Conservation (phyloP, 768 basidiomycete genomes). For the Cyclocybe cylindracea region DNA sequence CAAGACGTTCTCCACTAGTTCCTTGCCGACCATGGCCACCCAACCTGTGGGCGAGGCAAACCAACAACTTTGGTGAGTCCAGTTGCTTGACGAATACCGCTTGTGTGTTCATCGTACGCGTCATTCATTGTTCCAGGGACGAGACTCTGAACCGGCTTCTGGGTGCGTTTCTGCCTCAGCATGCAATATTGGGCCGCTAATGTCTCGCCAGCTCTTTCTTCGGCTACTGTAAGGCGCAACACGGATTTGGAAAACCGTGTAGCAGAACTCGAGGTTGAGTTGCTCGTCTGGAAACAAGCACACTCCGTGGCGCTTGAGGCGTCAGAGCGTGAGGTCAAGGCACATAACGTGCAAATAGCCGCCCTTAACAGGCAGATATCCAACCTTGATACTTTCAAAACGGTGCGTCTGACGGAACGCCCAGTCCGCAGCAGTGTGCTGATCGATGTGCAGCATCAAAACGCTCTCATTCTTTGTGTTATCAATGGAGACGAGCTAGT, state of each 20-base stretch:
- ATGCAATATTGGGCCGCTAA: constrained; percentile 3
- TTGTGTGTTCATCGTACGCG: constrained; percentile 5
- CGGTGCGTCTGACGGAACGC: constrained; percentile 29
- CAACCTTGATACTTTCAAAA: constrained; percentile 52
- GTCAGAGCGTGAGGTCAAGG: constrained; percentile 61
- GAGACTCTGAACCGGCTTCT: constrained; percentile 63
- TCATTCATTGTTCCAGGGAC: constrained; percentile 47
- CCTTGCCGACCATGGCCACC: constrained; percentile 52
- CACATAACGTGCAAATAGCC: constrained; percentile 68
- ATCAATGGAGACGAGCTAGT: constrained; percentile 74
- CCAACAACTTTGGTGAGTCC: constrained; percentile 65
- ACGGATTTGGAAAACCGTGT: constrained; percentile 64
- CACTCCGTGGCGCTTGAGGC: constrained; percentile 63
- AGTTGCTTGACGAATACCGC: constrained; percentile 10
- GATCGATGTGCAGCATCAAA: constrained; percentile 47
- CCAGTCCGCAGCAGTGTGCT: background rate
- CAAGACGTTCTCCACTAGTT: constrained; percentile 23
- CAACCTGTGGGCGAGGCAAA: constrained; percentile 58
- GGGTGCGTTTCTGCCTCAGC: constrained; percentile 37
- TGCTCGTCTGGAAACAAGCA: constrained; percentile 71
- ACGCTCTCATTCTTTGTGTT: constrained; percentile 71
- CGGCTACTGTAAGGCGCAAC: constrained; percentile 63
- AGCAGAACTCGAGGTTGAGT: constrained; percentile 67
- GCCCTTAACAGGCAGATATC: constrained; percentile 67
- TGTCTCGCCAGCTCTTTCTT: constrained; percentile 53